Percentiles rank a stretch among this genome's conserved stretches.
Conservation (phyloP, 352 stramenopile species). For the Phytophthora tubulina region DNA sequence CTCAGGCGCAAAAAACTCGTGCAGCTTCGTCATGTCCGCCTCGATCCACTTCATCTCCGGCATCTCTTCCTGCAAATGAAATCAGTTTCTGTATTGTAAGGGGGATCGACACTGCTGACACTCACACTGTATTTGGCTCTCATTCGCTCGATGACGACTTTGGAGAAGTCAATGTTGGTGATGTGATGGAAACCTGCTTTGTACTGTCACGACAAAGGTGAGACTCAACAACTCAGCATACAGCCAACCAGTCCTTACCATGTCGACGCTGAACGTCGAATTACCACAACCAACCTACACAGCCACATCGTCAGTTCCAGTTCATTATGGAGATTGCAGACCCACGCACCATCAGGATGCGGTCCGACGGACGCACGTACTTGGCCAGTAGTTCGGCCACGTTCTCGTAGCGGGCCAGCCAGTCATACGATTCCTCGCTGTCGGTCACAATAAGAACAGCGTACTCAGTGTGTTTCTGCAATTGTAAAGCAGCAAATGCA, state of each 20-base stretch:
- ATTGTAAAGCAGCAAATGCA: not conserved
- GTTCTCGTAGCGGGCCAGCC: slow-evolving; percentile 67
- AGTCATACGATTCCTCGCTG: slow-evolving; percentile 85
- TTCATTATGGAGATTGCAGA: not conserved
- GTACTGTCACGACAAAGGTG: slow-evolving; percentile 46
- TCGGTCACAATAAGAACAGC: not conserved
- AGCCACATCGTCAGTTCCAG: slow-evolving; percentile 14
- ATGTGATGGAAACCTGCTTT: slow-evolving; percentile 68
- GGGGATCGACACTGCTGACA: not conserved
- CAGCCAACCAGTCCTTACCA: slow-evolving; percentile 41
- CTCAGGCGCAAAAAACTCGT: slow-evolving; percentile 43
- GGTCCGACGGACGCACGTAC: slow-evolving; percentile 51
- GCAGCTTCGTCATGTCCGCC: slow-evolving; percentile 69
- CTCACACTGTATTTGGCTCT: slow-evolving; percentile 57
- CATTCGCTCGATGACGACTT: slow-evolving; percentile 78
- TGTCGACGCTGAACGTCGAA: slow-evolving; percentile 75
- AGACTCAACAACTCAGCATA: not conserved
- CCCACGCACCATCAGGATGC: slow-evolving; percentile 57
- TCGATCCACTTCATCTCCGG: slow-evolving; percentile 64
- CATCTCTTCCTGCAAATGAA: slow-evolving; percentile 44
- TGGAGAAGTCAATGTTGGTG: slow-evolving; percentile 78
- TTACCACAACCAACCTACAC: slow-evolving; percentile 79
- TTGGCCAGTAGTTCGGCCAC: slow-evolving; percentile 51
- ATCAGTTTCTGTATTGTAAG: not conserved
- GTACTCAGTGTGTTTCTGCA: slow-evolving; percentile 3